Conservation (phyloP, 2,329 filamentous ascomycete species). For the Hymenoscyphus scutula region DNA sequence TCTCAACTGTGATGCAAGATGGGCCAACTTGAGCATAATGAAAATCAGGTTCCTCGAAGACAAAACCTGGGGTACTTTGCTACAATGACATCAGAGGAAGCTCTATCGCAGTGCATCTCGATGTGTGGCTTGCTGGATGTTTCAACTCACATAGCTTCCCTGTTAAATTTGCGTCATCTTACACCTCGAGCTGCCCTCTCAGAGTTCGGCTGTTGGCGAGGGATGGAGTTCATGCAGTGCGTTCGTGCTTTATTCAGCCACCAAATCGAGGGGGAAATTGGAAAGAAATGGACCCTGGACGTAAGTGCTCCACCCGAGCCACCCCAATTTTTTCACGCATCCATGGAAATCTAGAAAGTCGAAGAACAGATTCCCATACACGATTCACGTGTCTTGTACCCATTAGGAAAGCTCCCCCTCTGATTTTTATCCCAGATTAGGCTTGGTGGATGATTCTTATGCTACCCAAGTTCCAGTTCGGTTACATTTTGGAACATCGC, state of each 20-base stretch:
- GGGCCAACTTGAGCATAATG: not conserved
- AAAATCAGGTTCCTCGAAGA: slow-evolving; percentile 7
- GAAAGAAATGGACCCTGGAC: not conserved
- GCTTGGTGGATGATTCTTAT: not conserved
- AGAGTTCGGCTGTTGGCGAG: not conserved
- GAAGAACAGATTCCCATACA: not conserved
- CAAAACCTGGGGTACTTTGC: slow-evolving; percentile 10
- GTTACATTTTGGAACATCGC: not conserved
- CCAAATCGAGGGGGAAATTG: not conserved
- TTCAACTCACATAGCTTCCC: slow-evolving; percentile 6
- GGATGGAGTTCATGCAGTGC: not conserved
- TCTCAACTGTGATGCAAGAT: slow-evolving; percentile 3
- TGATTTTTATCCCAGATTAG: not conserved
- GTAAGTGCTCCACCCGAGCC: not conserved
- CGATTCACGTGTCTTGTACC: no score
- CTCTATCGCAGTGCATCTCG: not conserved
- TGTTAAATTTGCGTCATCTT: slow-evolving; percentile 13
- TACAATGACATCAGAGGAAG: slow-evolving; percentile 14
- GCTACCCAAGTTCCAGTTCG: not conserved
- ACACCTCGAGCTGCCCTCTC: not conserved
- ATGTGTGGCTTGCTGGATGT: slow-evolving; percentile 4
- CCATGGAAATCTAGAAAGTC: not conserved
- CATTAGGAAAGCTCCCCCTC: not conserved
- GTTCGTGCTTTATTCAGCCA: not conserved
- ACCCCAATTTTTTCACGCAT: not conserved